Evolutionary conservation across 106 monocot species (phyloP).

Genomic region (Phalaenopsis equestris): DNA sequence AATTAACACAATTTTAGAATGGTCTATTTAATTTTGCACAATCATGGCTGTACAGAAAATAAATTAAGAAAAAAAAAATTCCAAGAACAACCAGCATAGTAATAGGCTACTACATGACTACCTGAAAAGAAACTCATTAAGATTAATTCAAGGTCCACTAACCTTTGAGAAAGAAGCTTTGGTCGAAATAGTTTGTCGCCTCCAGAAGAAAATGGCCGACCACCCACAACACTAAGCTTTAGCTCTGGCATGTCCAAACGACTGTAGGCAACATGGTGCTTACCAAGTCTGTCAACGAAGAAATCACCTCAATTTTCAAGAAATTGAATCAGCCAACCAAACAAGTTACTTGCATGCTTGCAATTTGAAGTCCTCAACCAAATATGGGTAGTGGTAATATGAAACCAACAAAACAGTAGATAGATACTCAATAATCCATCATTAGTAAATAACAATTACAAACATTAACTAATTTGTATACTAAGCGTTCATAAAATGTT

Average conservation of each 20-base stretch:
- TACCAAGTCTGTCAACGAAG: slow-evolving; percentile 41
- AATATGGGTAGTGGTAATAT: neutral
- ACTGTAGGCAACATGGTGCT: slow-evolving; percentile 76
- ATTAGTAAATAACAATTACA: neutral
- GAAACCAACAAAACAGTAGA: neutral
- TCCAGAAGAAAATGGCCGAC: slow-evolving; percentile 90
- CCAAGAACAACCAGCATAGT: neutral
- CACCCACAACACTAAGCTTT: slow-evolving; percentile 76
- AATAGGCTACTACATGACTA: neutral
- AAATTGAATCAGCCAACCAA: slow-evolving; percentile 1
- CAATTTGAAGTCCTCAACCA: neutral
- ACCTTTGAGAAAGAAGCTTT: slow-evolving; percentile 66
- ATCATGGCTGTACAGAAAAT: neutral
- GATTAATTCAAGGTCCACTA: slow-evolving; percentile 8
- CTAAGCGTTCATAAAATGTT: too few relatives aligned
- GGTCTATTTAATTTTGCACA: neutral
- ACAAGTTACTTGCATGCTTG: neutral
- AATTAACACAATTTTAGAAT: neutral
- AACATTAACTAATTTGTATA: too few relatives aligned
- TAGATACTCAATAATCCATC: neutral
- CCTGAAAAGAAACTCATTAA: neutral
- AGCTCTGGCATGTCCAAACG: slow-evolving; percentile 53
- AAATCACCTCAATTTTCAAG: neutral
- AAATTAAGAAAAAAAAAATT: too few relatives aligned
- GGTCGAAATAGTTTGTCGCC: slow-evolving; percentile 64